These are phyloP conservation scores for Opeltia flavorubescens DNA, from an alignment of 495 filamentous ascomycete genomes.

Conservation along the genomic window DNA sequence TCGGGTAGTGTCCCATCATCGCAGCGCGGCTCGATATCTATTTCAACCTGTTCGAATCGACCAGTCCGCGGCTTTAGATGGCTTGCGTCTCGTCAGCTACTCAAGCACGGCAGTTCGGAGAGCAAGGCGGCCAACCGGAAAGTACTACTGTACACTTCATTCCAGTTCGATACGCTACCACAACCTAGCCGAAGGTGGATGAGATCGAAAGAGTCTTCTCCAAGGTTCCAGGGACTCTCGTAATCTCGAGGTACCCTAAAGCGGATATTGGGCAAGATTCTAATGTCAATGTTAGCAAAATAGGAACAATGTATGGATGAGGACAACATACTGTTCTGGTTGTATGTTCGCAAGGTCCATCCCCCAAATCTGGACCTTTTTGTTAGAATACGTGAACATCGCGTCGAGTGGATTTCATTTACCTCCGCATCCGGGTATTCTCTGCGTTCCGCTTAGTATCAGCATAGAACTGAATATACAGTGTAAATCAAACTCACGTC, in stretches of 20 bases:
- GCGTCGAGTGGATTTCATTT: neutral
- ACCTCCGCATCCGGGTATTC: slow-evolving; percentile 44
- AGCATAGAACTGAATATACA: slow-evolving; percentile 6
- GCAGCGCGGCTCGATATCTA: slow-evolving; percentile 68
- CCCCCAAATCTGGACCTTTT: slow-evolving; percentile 42
- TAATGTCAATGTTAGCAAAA: slow-evolving; percentile 15
- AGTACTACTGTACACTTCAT: slow-evolving; percentile 53
- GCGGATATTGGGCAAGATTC: slow-evolving; percentile 56
- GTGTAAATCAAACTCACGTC: slow-evolving; percentile 35
- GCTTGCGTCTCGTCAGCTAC: slow-evolving; percentile 18
- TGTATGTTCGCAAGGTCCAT: slow-evolving; percentile 73
- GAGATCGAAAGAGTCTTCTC: slow-evolving; percentile 66
- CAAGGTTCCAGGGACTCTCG: slow-evolving; percentile 67
- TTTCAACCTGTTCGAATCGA: slow-evolving; percentile 83
- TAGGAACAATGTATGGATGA: neutral
- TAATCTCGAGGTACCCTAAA: slow-evolving; percentile 58
- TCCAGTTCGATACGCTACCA: slow-evolving; percentile 72
- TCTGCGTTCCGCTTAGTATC: slow-evolving; percentile 17
- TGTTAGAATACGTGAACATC: slow-evolving; percentile 1
- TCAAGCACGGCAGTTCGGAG: slow-evolving; percentile 7
- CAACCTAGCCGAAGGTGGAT: slow-evolving; percentile 73
- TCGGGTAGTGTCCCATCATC: slow-evolving; percentile 49
- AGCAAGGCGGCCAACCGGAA: slow-evolving; percentile 37
- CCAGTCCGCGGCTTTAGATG: slow-evolving; percentile 70
- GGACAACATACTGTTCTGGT: slow-evolving; percentile 42